These are phyloP conservation scores for Scedosporium aurantiacum DNA, from an alignment of 2,329 filamentous ascomycete genomes.

Conservation along the genomic window DNA sequence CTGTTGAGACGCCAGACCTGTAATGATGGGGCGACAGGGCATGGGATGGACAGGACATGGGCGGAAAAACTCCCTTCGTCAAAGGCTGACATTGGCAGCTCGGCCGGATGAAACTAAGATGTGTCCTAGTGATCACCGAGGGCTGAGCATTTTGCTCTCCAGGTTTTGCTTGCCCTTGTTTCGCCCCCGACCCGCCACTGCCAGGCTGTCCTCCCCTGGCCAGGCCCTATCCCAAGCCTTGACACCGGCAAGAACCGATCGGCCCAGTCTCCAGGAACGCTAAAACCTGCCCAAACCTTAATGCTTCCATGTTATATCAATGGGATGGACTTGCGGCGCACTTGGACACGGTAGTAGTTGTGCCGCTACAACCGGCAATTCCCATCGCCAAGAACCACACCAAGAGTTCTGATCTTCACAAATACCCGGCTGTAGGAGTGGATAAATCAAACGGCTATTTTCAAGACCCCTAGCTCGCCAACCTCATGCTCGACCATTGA, in stretches of 20 bases:
- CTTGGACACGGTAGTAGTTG: background rate
- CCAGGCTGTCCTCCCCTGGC: background rate
- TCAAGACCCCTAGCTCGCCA: background rate
- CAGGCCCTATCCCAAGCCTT: background rate
- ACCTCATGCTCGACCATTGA: background rate
- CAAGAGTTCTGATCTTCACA: background rate
- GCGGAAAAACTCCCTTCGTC: background rate
- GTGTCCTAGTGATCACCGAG: background rate
- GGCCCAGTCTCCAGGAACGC: background rate
- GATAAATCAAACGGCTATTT: conserved; percentile 5
- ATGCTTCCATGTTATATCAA: background rate
- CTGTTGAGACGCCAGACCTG: background rate
- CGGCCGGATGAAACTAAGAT: background rate
- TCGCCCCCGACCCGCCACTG: background rate
- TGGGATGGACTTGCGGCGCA: background rate
- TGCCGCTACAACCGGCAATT: background rate
- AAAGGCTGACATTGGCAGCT: background rate
- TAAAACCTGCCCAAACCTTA: background rate
- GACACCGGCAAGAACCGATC: conserved; percentile 2
- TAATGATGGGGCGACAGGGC: background rate
- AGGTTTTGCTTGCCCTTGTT: background rate
- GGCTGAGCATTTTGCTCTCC: background rate
- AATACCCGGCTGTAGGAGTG: conserved; percentile 4
- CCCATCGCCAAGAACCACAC: background rate
- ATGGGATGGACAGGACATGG: background rate